These are phyloP conservation scores for Neurospora tetrasperma DNA, from an alignment of 495 filamentous ascomycete species.

Conservation along the genomic window DNA sequence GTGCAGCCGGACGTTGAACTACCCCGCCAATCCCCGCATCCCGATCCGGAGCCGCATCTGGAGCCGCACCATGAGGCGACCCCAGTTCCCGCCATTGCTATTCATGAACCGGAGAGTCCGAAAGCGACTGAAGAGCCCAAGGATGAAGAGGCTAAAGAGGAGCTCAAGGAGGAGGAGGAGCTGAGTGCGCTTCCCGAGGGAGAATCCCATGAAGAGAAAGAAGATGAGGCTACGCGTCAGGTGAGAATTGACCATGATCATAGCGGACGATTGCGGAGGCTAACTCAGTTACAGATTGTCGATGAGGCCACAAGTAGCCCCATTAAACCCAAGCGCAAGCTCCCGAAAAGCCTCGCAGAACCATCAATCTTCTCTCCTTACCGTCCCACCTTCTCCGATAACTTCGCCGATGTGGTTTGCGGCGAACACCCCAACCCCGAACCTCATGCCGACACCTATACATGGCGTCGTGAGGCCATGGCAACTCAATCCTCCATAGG, in stretches of 20 bases:
- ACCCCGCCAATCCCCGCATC: background rate
- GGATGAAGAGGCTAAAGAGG: background rate
- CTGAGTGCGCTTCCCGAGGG: conserved; percentile 2
- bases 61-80: background rate
- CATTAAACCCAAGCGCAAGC: background rate
- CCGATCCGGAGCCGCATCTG: background rate
- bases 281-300: background rate
- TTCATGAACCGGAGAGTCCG: background rate
- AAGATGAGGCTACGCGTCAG: background rate
- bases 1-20: background rate
- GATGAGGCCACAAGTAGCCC: background rate
- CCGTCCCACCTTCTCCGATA: background rate
- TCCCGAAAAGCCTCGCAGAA: background rate
- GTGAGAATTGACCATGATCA: background rate
- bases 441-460: background rate
- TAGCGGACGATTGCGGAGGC: background rate
- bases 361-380: background rate
- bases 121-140: background rate
- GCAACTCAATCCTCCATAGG: background rate
- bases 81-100: background rate
- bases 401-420: background rate
- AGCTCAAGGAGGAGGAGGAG: conserved; percentile 25
- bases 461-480: background rate
- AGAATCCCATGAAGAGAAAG: background rate
- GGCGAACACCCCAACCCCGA: background rate